These are phyloP conservation scores for Erythrophleum fordii DNA, from an alignment of 306 rosid genomes.

Conservation along the genomic window DNA sequence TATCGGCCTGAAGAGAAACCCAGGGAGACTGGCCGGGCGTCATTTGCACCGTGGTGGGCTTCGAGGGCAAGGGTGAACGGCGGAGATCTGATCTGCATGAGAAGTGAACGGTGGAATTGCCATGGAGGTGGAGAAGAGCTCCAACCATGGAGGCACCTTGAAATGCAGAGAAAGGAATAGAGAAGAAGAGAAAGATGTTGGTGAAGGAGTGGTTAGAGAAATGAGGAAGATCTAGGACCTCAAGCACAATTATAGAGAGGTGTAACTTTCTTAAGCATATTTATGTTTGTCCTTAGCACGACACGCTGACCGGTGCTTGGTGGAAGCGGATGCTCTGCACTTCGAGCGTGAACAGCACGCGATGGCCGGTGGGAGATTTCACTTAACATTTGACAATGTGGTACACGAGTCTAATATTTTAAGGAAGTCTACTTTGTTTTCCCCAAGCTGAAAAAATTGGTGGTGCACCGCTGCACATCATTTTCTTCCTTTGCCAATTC, in stretches of 20 bases:
- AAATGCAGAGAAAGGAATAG: background rate
- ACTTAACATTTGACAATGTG: no score
- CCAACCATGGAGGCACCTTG: conserved; percentile 37
- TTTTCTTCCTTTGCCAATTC: no score
- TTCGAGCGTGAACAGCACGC: no score
- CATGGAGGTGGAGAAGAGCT: conserved; percentile 19
- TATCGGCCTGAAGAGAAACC: conserved; percentile 56
- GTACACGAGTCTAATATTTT: background rate
- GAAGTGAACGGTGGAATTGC: conserved; percentile 22
- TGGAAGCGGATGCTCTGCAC: no score
- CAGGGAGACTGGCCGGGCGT: conserved; percentile 34
- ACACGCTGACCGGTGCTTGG: no score
- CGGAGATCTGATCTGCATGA: background rate
- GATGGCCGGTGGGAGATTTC: no score
- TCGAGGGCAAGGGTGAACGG: background rate
- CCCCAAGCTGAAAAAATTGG: no score
- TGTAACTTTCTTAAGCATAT: background rate
- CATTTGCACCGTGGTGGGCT: background rate
- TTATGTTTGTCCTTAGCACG: background rate
- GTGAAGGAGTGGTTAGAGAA: background rate
- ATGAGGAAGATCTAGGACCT: background rate
- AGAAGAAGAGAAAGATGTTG: background rate
- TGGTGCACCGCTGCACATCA: no score
- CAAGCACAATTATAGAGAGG: no score
- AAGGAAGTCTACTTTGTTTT: background rate